Conservation (phyloP, 2,329 filamentous ascomycete species). For the Nectriaceae sp. region DNA sequence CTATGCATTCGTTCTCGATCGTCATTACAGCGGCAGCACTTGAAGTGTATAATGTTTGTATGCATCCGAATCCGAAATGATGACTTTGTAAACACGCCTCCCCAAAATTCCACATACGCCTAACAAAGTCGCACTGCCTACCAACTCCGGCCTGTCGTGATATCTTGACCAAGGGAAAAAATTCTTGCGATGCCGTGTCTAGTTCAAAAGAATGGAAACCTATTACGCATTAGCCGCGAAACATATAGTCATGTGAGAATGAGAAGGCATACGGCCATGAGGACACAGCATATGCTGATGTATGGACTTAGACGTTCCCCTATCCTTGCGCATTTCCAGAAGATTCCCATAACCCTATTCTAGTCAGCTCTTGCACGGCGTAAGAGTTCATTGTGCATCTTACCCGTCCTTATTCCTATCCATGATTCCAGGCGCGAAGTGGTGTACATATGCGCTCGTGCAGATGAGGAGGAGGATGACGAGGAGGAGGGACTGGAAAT, state of each 20-base stretch:
- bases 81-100: not conserved
- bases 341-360: slow-evolving; percentile 73
- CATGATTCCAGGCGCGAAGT: slow-evolving; percentile 84
- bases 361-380: not conserved
- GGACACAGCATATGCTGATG: slow-evolving; percentile 87
- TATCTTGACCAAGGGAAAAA: slow-evolving; percentile 18
- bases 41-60: not conserved
- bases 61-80: not conserved
- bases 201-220: slow-evolving; percentile 40
- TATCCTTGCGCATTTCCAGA: slow-evolving; percentile 94
- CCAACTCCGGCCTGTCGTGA: slow-evolving; percentile 24
- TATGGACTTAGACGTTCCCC: slow-evolving; percentile 94
- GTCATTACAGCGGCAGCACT: not conserved
- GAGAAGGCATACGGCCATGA: slow-evolving; percentile 78
- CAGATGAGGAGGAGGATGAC: slow-evolving; percentile 95
- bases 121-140: slow-evolving; percentile 3
- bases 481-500: slow-evolving; percentile 95
- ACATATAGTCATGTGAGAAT: too few relatives aligned
- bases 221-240: slow-evolving; percentile 16
- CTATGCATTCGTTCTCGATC: not conserved
- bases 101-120: not conserved
- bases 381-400: slow-evolving; percentile 20
- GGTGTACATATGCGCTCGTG: slow-evolving; percentile 92
- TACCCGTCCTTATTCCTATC: slow-evolving; percentile 93
- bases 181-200: slow-evolving; percentile 27